Conservation (phyloP, 2,329 filamentous ascomycete genomes). For the Diaporthe nobilis region DNA sequence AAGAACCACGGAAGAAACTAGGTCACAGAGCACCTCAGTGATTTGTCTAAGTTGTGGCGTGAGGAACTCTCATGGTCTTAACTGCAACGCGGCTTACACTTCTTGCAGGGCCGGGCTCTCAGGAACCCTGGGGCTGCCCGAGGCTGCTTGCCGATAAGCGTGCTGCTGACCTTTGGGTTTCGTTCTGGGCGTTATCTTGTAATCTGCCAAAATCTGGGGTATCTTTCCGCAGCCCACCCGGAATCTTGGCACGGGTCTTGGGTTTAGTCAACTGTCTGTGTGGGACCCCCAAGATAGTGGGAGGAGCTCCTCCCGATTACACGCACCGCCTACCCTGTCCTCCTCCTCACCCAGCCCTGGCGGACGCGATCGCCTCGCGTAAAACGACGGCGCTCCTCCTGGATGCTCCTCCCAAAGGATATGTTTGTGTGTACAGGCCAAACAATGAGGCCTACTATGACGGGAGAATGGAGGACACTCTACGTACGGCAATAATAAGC, state of each 20-base stretch:
- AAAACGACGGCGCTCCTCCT: slow-evolving; percentile 30
- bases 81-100: slow-evolving; percentile 7
- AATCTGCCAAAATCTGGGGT: slow-evolving; percentile 27
- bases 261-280: slow-evolving; percentile 23
- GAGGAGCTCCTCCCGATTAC: slow-evolving; percentile 29
- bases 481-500: background rate
- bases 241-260: slow-evolving; percentile 9
- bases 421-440: background rate
- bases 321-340: slow-evolving; percentile 17
- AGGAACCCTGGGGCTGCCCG: slow-evolving; percentile 20
- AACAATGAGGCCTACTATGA: background rate
- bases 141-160: slow-evolving; percentile 24
- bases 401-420: slow-evolving; percentile 11
- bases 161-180: slow-evolving; percentile 13
- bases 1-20: background rate
- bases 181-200: slow-evolving; percentile 14
- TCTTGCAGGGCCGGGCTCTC: background rate
- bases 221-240: slow-evolving; percentile 17
- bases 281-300: slow-evolving; percentile 29
- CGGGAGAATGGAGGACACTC: background rate
- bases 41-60: background rate
- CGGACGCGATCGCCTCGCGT: slow-evolving; percentile 23
- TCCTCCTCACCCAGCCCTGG: slow-evolving; percentile 9
- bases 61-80: slow-evolving; percentile 27
- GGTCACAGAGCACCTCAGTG: slow-evolving; percentile 20